phyloP scores from a whole-genome alignment of 495 filamentous ascomycete genomes.

The Aspergillus coremiiformis region DNA sequence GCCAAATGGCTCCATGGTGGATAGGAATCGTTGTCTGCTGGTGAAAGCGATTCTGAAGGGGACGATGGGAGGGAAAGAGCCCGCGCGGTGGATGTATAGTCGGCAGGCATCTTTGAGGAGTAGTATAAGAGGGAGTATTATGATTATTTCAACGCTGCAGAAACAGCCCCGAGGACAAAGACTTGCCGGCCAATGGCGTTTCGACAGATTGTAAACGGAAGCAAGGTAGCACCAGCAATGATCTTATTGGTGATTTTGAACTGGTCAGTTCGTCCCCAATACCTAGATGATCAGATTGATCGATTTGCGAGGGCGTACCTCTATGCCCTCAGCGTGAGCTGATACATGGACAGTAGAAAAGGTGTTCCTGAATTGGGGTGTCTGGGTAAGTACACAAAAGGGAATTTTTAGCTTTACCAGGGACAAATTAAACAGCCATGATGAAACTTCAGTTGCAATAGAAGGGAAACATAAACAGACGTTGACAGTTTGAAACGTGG shows the following conservation, averaged over 20 bases:
- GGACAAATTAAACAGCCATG: background rate
- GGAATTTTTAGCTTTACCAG: too few relatives aligned
- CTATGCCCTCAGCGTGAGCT: slow-evolving; percentile 4
- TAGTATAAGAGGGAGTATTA: background rate
- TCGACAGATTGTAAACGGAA: background rate
- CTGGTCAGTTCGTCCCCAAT: too few relatives aligned
- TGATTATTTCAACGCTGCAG: background rate
- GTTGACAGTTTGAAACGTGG: background rate
- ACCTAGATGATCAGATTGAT: too few relatives aligned
- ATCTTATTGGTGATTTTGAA: background rate
- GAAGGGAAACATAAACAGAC: background rate
- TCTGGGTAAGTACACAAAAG: background rate
- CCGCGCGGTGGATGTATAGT: slow-evolving; percentile 57
- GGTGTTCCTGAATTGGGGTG: background rate
- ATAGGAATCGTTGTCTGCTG: slow-evolving; percentile 31
- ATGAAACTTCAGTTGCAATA: background rate
- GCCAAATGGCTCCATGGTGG: slow-evolving; percentile 34
- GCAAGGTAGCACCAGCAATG: background rate
- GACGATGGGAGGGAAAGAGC: slow-evolving; percentile 57
- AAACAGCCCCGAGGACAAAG: background rate
- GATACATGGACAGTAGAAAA: background rate
- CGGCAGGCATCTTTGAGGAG: slow-evolving; percentile 41
- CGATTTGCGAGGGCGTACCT: slow-evolving; percentile 6
- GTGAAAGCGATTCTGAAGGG: slow-evolving; percentile 31
- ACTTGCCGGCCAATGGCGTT: background rate